Conservation (phyloP, 768 basidiomycete genomes). For the Zangia roseola region DNA sequence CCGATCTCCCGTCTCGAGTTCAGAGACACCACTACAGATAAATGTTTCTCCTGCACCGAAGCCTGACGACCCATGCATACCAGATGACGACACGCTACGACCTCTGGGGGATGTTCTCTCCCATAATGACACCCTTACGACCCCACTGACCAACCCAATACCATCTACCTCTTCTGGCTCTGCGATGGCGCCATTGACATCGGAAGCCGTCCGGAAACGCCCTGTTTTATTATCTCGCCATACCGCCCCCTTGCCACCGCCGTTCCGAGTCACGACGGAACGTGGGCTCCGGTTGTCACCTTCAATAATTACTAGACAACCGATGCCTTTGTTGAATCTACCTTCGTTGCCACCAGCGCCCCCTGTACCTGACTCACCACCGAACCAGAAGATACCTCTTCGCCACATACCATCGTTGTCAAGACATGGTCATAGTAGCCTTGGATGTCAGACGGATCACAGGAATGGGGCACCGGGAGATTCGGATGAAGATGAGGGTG, state of each 20-base stretch:
- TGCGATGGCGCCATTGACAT: not conserved
- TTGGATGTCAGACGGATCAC: slow-evolving; percentile 22
- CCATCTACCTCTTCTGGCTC: slow-evolving; percentile 4
- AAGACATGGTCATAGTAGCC: slow-evolving; percentile 32
- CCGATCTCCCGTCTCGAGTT: not conserved
- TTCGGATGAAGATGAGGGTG: slow-evolving; percentile 33
- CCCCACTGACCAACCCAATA: not conserved
- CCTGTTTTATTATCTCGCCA: slow-evolving; percentile 9
- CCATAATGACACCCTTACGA: slow-evolving; percentile 12
- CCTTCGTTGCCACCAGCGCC: slow-evolving; percentile 44
- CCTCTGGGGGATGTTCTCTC: slow-evolving; percentile 3
- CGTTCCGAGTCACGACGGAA: slow-evolving; percentile 28
- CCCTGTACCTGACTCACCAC: slow-evolving; percentile 7
- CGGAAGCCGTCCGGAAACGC: slow-evolving; percentile 3
- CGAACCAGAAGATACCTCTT: slow-evolving; percentile 33
- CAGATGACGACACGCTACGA: slow-evolving; percentile 17
- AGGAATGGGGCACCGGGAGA: slow-evolving; percentile 21
- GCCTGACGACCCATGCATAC: slow-evolving; percentile 3
- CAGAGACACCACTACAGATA: slow-evolving; percentile 8
- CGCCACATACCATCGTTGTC: slow-evolving; percentile 56
- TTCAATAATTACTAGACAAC: slow-evolving; percentile 42
- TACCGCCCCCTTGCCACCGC: slow-evolving; percentile 17
- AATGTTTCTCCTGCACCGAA: not conserved
- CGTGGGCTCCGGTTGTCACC: slow-evolving; percentile 46
- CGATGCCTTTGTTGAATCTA: slow-evolving; percentile 48